phyloP scores from a whole-genome alignment of 768 basidiomycete genomes.

The Leucocoprinus birnbaumii region DNA sequence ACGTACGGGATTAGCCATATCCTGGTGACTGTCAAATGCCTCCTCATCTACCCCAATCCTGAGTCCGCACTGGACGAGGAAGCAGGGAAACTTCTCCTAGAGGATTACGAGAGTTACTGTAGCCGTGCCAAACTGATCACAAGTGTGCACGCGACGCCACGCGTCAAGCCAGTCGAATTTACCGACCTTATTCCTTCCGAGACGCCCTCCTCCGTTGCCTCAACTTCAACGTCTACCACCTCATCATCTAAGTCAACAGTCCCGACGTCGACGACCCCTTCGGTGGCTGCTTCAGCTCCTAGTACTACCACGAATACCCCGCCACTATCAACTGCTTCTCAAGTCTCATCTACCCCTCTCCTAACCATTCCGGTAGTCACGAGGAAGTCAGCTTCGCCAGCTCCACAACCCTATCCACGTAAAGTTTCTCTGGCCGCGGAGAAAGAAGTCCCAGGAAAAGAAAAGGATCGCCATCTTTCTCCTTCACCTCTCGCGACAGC shows the following conservation, averaged over 20 bases:
- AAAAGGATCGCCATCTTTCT: constrained; percentile 62
- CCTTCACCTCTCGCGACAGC: constrained; percentile 71
- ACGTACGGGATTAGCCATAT: constrained; percentile 90
- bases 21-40: constrained; percentile 89
- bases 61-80: constrained; percentile 96
- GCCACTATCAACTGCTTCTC: constrained; percentile 22
- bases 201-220: constrained; percentile 13
- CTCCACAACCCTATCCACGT: constrained; percentile 35
- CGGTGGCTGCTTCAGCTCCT: constrained; percentile 13
- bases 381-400: constrained; percentile 43
- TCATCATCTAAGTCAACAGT: constrained; percentile 11
- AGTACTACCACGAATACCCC: constrained; percentile 20
- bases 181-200: constrained; percentile 36
- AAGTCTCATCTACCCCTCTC: constrained; percentile 20
- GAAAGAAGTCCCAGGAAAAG: constrained; percentile 33
- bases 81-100: constrained; percentile 87
- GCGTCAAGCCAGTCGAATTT: constrained; percentile 71
- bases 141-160: constrained; percentile 86
- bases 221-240: constrained; percentile 19
- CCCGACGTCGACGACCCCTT: constrained; percentile 5
- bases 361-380: constrained; percentile 40
- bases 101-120: constrained; percentile 88
- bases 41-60: constrained; percentile 95
- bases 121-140: constrained; percentile 86
- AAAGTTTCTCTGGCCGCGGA: constrained; percentile 36